phyloP scores from a whole-genome alignment of 495 filamentous ascomycete species.

The Daldinia caldariorum region DNA sequence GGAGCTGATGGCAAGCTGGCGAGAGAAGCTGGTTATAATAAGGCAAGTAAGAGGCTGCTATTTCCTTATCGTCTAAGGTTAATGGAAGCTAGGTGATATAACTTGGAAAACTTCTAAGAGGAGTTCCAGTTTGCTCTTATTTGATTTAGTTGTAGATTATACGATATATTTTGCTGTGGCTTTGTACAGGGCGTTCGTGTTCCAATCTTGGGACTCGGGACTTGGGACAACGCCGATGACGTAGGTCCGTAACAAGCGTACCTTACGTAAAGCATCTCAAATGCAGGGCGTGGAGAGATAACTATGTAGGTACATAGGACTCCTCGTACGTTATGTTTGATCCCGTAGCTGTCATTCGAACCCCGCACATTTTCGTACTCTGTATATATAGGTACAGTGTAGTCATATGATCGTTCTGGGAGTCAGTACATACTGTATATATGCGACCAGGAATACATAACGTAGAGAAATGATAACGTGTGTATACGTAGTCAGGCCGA shows the following conservation, averaged over 20 bases:
- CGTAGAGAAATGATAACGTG: background rate
- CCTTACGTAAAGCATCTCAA: constrained; percentile 6
- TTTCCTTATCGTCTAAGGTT: background rate
- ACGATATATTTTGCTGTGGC: background rate
- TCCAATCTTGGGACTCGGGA: background rate
- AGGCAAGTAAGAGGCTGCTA: background rate
- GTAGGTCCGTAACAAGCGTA: constrained; percentile 4
- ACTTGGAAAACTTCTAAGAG: background rate
- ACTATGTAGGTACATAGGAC: too few relatives aligned
- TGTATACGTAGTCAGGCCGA: background rate
- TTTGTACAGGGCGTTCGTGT: constrained; percentile 3
- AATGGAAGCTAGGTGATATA: background rate
- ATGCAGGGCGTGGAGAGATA: background rate
- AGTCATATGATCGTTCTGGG: too few relatives aligned
- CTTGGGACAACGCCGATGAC: constrained; percentile 13
- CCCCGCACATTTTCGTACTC: background rate
- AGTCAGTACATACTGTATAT: too few relatives aligned
- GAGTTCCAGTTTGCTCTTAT: background rate
- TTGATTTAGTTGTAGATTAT: background rate
- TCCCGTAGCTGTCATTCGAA: background rate
- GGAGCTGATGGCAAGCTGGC: too few relatives aligned
- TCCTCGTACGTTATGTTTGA: background rate
- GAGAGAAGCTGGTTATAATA: background rate
- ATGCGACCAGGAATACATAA: background rate
- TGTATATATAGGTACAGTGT: too few relatives aligned